phyloP scores from a whole-genome alignment of 2,329 filamentous ascomycete genomes.

The Daldinia sp. region DNA sequence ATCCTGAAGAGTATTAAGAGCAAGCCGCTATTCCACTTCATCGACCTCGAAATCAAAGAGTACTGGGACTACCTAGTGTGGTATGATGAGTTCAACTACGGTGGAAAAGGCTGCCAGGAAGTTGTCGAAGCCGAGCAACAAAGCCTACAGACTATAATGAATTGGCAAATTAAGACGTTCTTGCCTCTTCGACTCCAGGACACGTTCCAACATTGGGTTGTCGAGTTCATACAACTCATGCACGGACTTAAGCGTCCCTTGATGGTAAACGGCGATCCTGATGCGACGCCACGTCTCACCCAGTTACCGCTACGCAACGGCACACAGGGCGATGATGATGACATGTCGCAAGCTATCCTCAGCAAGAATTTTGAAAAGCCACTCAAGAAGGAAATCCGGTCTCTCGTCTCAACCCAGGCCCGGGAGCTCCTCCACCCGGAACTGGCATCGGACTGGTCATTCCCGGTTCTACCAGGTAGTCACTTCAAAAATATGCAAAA shows the following conservation, averaged over 20 bases:
- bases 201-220: slow-evolving; percentile 89
- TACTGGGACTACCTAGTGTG: slow-evolving; percentile 99
- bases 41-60: slow-evolving; percentile 96
- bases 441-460: slow-evolving; percentile 84
- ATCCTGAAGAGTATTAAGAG: slow-evolving; percentile 96
- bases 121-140: slow-evolving; percentile 78
- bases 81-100: slow-evolving; percentile 99
- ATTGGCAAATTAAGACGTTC: slow-evolving; percentile 96
- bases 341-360: slow-evolving; percentile 71
- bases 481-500: slow-evolving; percentile 60
- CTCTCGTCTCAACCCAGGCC: slow-evolving; percentile 84
- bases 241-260: slow-evolving; percentile 79
- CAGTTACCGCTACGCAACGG: slow-evolving; percentile 65
- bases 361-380: slow-evolving; percentile 88
- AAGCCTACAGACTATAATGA: slow-evolving; percentile 89
- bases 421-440: slow-evolving; percentile 90
- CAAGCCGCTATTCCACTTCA: slow-evolving; percentile 95
- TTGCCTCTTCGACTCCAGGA: slow-evolving; percentile 81
- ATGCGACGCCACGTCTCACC: slow-evolving; percentile 63
- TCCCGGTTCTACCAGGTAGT: slow-evolving; percentile 80
- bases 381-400: slow-evolving; percentile 85
- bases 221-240: slow-evolving; percentile 96
- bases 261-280: slow-evolving; percentile 54
- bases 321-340: slow-evolving; percentile 63
- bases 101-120: slow-evolving; percentile 87